Evolutionary conservation across 2,329 filamentous ascomycete genomes (phyloP).

Genomic region (Emmonsiellopsis sp.): DNA sequence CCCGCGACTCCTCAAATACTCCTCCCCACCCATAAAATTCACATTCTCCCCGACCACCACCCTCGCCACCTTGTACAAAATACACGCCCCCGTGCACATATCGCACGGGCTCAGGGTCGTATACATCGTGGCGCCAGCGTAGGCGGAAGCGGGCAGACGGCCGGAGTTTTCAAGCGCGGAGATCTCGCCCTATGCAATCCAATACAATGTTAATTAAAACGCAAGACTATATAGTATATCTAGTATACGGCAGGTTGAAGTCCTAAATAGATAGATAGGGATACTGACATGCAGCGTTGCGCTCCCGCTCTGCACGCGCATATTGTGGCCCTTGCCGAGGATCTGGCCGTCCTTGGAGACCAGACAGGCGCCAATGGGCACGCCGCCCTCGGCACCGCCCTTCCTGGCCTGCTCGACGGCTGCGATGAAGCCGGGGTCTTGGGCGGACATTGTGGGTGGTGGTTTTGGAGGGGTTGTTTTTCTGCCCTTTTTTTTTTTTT

Average conservation of each 20-base stretch:
- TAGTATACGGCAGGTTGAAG: neutral
- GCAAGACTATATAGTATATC: neutral
- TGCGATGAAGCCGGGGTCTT: constrained; percentile 45
- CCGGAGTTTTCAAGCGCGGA: constrained; percentile 66
- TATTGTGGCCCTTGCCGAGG: constrained; percentile 63
- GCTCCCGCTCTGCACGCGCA: constrained; percentile 63
- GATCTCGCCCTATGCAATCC: constrained; percentile 62
- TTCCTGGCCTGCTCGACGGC: constrained; percentile 49
- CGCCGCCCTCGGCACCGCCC: constrained; percentile 47
- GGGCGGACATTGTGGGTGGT: constrained; percentile 9
- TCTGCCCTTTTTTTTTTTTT: neutral
- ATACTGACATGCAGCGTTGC: constrained; percentile 58
- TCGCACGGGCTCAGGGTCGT: constrained; percentile 71
- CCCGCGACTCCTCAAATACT: constrained; percentile 56
- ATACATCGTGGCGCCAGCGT: constrained; percentile 70
- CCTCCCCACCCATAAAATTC: constrained; percentile 64
- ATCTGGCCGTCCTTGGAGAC: constrained; percentile 61
- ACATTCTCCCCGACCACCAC: constrained; percentile 72
- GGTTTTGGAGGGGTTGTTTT: neutral
- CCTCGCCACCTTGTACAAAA: constrained; percentile 63
- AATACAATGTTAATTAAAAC: neutral
- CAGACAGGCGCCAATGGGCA: constrained; percentile 52
- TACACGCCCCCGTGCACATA: constrained; percentile 71
- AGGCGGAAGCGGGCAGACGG: constrained; percentile 58
- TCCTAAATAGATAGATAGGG: neutral